These are phyloP conservation scores for Kwoniella dendrophila DNA, from an alignment of 768 basidiomycete genomes.

Conservation along the genomic window DNA sequence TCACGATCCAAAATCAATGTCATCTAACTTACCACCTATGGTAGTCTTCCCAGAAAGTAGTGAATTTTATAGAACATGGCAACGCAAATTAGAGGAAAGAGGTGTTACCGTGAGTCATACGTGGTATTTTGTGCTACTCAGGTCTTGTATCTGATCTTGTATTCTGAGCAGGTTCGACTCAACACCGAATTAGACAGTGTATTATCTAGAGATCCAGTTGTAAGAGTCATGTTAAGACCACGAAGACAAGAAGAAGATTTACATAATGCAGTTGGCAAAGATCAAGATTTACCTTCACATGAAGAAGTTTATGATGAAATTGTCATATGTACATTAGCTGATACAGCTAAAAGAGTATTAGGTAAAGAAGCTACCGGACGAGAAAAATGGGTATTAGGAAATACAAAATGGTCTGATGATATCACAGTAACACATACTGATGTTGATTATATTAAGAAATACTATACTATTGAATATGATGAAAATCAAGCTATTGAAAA, in stretches of 20 bases:
- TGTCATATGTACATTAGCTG: slow-evolving; percentile 60
- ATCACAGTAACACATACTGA: slow-evolving; percentile 61
- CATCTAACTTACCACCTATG: slow-evolving; percentile 58
- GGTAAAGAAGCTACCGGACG: slow-evolving; percentile 57
- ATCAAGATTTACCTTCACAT: slow-evolving; percentile 53
- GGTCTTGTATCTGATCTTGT: not conserved
- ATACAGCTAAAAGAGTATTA: slow-evolving; percentile 59
- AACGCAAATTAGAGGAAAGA: slow-evolving; percentile 49
- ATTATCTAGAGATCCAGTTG: slow-evolving; percentile 48
- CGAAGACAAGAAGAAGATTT: slow-evolving; percentile 53
- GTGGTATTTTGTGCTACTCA: not conserved
- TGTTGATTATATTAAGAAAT: slow-evolving; percentile 57
- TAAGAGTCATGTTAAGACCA: slow-evolving; percentile 50
- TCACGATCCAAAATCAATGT: slow-evolving; percentile 55
- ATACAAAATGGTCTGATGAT: slow-evolving; percentile 60
- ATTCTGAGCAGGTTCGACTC: slow-evolving; percentile 43
- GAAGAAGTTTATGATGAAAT: slow-evolving; percentile 60
- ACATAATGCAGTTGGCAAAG: slow-evolving; percentile 55
- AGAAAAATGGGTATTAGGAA: slow-evolving; percentile 59
- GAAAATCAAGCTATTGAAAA: slow-evolving; percentile 43
- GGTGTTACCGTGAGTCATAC: slow-evolving; percentile 58
- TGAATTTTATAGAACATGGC: slow-evolving; percentile 58
- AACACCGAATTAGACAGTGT: slow-evolving; percentile 55
- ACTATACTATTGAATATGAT: slow-evolving; percentile 55
- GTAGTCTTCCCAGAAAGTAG: slow-evolving; percentile 58